phyloP scores from a whole-genome alignment of 768 basidiomycete genomes.

The Tylopilus rubrobrunneus region DNA sequence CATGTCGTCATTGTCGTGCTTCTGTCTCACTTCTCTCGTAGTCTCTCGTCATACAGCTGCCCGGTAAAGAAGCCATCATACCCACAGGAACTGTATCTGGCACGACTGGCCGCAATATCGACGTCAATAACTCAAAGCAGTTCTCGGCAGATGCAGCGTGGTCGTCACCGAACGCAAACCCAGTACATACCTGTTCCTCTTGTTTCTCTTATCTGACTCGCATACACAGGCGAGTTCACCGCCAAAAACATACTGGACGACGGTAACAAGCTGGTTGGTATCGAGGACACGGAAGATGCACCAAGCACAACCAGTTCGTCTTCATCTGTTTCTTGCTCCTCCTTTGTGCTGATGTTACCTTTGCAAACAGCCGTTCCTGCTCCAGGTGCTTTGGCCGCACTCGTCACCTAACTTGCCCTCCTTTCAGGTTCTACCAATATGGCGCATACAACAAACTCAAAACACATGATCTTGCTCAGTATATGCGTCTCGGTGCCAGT shows the following conservation, averaged over 20 bases:
- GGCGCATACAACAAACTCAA: constrained; percentile 76
- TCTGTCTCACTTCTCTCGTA: constrained; percentile 33
- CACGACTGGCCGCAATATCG: constrained; percentile 77
- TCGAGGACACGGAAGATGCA: constrained; percentile 23
- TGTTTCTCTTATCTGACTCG: background rate
- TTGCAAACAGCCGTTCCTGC: constrained; percentile 60
- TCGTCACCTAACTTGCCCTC: constrained; percentile 79
- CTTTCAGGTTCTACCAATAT: constrained; percentile 72
- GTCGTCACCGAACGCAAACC: constrained; percentile 89
- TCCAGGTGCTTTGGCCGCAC: constrained; percentile 75
- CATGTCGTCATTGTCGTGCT: too few species aligned
- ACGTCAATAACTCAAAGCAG: constrained; percentile 81
- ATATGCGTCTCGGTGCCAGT: constrained; percentile 95
- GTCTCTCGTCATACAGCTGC: constrained; percentile 94
- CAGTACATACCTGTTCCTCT: constrained; percentile 42
- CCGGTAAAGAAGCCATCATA: constrained; percentile 93
- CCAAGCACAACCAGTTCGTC: constrained; percentile 12
- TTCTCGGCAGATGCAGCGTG: constrained; percentile 87
- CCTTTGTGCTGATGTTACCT: background rate
- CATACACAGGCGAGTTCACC: constrained; percentile 71
- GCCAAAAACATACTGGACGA: constrained; percentile 79
- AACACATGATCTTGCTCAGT: constrained; percentile 89
- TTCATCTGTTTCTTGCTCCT: background rate
- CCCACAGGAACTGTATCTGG: constrained; percentile 69
- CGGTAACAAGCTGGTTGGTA: constrained; percentile 43